Conservation (phyloP, 2,329 filamentous ascomycete genomes). For the Aspergillus fischeri region DNA sequence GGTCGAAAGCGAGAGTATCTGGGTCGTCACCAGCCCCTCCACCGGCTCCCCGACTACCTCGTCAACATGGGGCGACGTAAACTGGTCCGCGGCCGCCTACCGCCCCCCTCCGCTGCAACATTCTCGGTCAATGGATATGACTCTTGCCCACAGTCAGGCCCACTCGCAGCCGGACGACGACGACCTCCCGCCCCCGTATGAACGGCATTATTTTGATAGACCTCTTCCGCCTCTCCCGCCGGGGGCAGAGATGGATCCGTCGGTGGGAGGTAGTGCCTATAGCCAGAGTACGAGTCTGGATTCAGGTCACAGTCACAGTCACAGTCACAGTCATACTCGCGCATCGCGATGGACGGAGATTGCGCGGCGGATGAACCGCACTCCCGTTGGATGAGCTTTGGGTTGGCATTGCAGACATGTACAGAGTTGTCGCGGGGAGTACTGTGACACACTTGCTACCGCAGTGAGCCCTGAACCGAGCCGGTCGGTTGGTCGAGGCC, state of each 20-base stretch:
- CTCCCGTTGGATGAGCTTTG: not conserved
- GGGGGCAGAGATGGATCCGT: not conserved
- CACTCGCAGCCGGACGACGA: not conserved
- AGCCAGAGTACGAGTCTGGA: not conserved
- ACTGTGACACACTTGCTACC: no score
- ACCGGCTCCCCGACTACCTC: not conserved
- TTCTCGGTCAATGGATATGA: constrained; percentile 4
- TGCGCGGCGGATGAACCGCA: constrained; percentile 18
- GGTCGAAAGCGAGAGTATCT: constrained; percentile 27
- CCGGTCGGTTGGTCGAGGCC: no score
- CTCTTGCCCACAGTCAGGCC: not conserved
- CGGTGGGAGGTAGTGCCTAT: not conserved
- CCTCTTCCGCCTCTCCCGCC: constrained; percentile 9
- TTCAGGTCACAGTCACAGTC: not conserved
- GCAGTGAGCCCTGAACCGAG: not conserved
- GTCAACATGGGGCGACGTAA: not conserved
- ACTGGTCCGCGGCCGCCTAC: not conserved
- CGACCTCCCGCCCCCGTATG: constrained; percentile 26
- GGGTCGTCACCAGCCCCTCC: constrained; percentile 18
- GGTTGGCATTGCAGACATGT: not conserved
- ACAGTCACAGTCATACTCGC: not conserved
- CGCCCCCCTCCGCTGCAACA: not conserved
- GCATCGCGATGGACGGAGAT: constrained; percentile 23
- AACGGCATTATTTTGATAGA: constrained; percentile 20
- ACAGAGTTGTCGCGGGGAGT: no score